Conservation (phyloP, 257 asterid species). For the Salvia miltiorrhiza region DNA sequence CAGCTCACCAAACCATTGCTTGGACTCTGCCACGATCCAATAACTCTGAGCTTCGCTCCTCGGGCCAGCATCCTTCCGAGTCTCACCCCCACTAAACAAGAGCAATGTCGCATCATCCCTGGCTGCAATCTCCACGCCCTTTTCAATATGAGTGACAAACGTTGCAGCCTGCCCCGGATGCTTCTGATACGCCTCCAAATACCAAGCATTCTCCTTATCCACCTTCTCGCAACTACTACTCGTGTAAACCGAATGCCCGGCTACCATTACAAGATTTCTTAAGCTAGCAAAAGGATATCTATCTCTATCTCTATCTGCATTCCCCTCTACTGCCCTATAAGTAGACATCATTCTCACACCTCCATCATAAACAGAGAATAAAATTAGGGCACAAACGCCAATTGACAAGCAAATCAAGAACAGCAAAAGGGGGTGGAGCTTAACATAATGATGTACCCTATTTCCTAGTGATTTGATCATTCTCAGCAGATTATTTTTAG, state of each 20-base stretch:
- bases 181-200: slow-evolving; percentile 83
- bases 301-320: slow-evolving; percentile 23
- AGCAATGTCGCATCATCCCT: slow-evolving; percentile 67
- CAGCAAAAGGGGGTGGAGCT: slow-evolving; percentile 64
- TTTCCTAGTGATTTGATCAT: slow-evolving; percentile 66
- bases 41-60: slow-evolving; percentile 97
- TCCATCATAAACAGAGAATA: slow-evolving; percentile 42
- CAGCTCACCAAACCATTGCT: slow-evolving; percentile 87
- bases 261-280: slow-evolving; percentile 91
- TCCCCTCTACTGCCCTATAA: slow-evolving; percentile 40
- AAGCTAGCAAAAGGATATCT: slow-evolving; percentile 56
- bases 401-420: slow-evolving; percentile 50
- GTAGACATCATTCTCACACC: slow-evolving; percentile 31
- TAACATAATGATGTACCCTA: slow-evolving; percentile 49
- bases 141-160: slow-evolving; percentile 75
- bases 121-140: slow-evolving; percentile 68
- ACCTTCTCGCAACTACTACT: slow-evolving; percentile 86
- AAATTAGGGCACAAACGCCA: slow-evolving; percentile 42
- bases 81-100: slow-evolving; percentile 97
- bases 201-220: slow-evolving; percentile 93
- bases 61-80: slow-evolving; percentile 92
- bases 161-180: slow-evolving; percentile 97
- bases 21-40: slow-evolving; percentile 88
- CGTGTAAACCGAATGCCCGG: slow-evolving; percentile 95
- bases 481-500: slow-evolving; percentile 38